Evolutionary conservation across 306 rosid genomes (phyloP).

Genomic region (Cicer bijugum): DNA sequence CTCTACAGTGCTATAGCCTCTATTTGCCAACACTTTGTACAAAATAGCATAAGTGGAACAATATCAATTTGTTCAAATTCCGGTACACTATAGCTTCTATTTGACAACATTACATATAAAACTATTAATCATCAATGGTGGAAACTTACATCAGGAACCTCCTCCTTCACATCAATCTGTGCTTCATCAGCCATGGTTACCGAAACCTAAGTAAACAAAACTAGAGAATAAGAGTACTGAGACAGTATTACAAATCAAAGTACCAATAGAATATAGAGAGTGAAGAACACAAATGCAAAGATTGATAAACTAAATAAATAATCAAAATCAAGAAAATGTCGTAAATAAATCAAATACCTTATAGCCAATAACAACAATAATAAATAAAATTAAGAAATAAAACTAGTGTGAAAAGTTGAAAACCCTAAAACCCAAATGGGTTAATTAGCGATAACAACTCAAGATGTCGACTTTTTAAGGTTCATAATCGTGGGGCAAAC

Average conservation of each 20-base stretch:
- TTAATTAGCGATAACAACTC: neutral
- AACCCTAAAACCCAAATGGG: conserved; percentile 9
- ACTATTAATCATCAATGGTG: too few species aligned
- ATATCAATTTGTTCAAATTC: too few species aligned
- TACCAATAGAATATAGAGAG: neutral
- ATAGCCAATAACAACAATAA: neutral
- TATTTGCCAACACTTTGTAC: too few species aligned
- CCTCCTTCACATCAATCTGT: conserved; percentile 63
- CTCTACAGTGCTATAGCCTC: too few species aligned
- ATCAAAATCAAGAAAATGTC: conserved; percentile 12
- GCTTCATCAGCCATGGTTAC: conserved; percentile 68
- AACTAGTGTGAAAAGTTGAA: neutral
- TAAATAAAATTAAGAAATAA: neutral
- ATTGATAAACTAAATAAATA: neutral
- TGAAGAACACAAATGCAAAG: neutral
- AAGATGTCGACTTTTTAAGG: neutral
- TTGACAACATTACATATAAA: too few species aligned
- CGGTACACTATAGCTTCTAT: too few species aligned
- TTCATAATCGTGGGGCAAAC: neutral
- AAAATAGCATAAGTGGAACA: too few species aligned
- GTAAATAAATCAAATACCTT: neutral
- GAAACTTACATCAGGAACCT: conserved; percentile 65
- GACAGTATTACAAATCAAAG: neutral
- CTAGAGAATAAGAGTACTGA: neutral
- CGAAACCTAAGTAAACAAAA: conserved; percentile 26